Conservation (phyloP, 2,329 filamentous ascomycete genomes). For the Colletotrichum magnum region DNA sequence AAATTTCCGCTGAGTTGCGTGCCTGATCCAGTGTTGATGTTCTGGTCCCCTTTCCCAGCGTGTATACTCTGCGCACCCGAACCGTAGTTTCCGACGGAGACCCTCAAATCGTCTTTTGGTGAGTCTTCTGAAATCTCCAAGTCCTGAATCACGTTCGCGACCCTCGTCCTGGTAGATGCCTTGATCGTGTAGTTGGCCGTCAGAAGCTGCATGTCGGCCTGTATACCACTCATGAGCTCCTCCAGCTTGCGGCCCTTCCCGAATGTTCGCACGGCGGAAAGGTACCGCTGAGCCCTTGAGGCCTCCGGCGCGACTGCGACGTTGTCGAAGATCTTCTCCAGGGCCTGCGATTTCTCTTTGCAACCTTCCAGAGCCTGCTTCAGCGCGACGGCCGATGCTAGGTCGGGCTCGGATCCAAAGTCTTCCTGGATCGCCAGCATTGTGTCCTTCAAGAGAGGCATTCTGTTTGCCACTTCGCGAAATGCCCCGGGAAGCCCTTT, state of each 20-base stretch:
- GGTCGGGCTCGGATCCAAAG: conserved; percentile 11
- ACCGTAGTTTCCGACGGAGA: background rate
- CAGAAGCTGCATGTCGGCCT: conserved; percentile 46
- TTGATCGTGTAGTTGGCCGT: conserved; percentile 31
- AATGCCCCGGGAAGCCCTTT: conserved; percentile 46
- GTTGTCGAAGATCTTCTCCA: conserved; percentile 41
- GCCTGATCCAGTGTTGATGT: background rate
- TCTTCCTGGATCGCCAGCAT: conserved; percentile 23
- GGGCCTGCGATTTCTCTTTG: conserved; percentile 40
- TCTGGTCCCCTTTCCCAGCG: background rate
- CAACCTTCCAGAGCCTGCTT: conserved; percentile 43
- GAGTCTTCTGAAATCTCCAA: background rate
- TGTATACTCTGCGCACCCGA: background rate
- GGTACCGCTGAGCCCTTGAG: conserved; percentile 41
- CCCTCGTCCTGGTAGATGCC: conserved; percentile 18
- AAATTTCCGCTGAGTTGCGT: background rate
- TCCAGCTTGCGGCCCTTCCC: conserved; percentile 46
- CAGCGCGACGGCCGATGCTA: background rate
- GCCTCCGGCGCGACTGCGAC: conserved; percentile 41
- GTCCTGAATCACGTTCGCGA: background rate
- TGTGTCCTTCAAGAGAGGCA: conserved; percentile 45
- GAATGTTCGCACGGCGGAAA: conserved; percentile 41
- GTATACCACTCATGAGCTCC: conserved; percentile 46
- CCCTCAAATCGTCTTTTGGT: background rate
- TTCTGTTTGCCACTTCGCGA: conserved; percentile 43